Percentiles rank a stretch among this genome's conserved stretches.
These are phyloP conservation scores for Candida peoriensis DNA, from an alignment of 805 yeast genomes.

Conservation along the genomic window DNA sequence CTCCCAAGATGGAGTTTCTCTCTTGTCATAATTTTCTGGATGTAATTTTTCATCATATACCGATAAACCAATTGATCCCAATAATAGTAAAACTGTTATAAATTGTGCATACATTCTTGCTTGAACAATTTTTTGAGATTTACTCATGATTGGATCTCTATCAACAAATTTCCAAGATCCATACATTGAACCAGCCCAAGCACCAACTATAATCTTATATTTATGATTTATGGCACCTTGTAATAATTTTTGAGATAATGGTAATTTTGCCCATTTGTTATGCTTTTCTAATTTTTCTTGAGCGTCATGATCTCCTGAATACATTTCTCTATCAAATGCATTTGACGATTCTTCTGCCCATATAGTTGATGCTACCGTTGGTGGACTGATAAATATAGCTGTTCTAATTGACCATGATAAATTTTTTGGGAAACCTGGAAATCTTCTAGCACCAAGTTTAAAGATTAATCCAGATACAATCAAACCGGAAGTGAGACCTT, in stretches of 20 bases:
- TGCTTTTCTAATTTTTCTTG: conserved; percentile 40
- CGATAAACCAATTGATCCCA: conserved; percentile 64
- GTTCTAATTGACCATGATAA: conserved; percentile 57
- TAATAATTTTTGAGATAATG: conserved; percentile 44
- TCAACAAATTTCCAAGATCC: conserved; percentile 76
- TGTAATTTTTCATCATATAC: conserved; percentile 58
- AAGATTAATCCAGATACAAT: conserved; percentile 50
- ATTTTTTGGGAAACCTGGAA: conserved; percentile 36
- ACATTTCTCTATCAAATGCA: conserved; percentile 55
- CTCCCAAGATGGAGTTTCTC: conserved; percentile 41
- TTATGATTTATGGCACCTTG: conserved; percentile 49
- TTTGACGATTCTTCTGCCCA: conserved; percentile 69
- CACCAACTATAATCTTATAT: conserved; percentile 61
- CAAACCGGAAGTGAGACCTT: conserved; percentile 56
- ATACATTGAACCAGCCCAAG: conserved; percentile 77
- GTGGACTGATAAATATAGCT: conserved; percentile 65
- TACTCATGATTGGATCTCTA: conserved; percentile 68
- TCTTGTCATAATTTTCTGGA: conserved; percentile 31
- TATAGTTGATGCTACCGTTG: conserved; percentile 55
- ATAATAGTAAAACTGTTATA: conserved; percentile 62
- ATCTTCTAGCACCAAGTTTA: conserved; percentile 43
- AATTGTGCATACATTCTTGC: conserved; percentile 92
- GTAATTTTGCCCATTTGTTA: conserved; percentile 45
- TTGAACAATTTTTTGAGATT: conserved; percentile 75
- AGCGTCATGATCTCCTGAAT: conserved; percentile 40